Percentiles rank a stretch among this genome's conserved stretches.
Conservation (phyloP, 352 stramenopile genomes). For the Saprolegnia parasitica region DNA sequence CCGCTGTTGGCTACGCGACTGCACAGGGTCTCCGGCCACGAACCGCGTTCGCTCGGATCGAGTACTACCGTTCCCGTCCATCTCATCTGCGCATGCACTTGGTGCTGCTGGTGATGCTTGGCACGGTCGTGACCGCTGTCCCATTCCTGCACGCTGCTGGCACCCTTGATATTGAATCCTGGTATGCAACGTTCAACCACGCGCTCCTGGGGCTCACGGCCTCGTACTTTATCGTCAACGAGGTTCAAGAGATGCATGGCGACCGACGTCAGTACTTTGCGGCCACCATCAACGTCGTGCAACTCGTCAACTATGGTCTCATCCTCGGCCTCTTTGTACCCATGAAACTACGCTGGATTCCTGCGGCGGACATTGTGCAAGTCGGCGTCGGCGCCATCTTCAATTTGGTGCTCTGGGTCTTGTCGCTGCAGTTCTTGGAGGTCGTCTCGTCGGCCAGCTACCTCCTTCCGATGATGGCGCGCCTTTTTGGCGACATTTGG, state of each 20-base stretch:
- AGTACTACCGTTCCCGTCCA: neutral
- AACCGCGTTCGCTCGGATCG: neutral
- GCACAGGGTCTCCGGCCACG: neutral
- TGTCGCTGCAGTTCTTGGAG: conserved; percentile 18
- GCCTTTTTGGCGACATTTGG: neutral
- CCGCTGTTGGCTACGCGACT: neutral
- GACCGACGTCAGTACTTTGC: conserved; percentile 1
- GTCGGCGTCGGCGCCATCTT: neutral
- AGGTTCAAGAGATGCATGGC: conserved; percentile 5
- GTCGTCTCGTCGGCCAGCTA: conserved; percentile 20
- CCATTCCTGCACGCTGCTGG: neutral
- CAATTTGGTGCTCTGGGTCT: conserved; percentile 17
- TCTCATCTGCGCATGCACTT: neutral
- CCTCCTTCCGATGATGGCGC: conserved; percentile 15
- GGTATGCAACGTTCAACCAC: conserved; percentile 9
- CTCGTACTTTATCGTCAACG: conserved; percentile 15
- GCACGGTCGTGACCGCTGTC: neutral
- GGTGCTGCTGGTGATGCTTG: neutral
- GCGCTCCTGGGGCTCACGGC: neutral
- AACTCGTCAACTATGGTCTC: conserved; percentile 3
- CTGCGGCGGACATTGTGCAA: neutral
- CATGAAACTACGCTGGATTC: neutral
- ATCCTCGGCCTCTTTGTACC: conserved; percentile 17
- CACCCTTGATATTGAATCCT: neutral
- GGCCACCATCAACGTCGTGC: neutral